These are phyloP conservation scores for Pseudocercospora eumusae DNA, from an alignment of 2,329 filamentous ascomycete species.

Conservation along the genomic window DNA sequence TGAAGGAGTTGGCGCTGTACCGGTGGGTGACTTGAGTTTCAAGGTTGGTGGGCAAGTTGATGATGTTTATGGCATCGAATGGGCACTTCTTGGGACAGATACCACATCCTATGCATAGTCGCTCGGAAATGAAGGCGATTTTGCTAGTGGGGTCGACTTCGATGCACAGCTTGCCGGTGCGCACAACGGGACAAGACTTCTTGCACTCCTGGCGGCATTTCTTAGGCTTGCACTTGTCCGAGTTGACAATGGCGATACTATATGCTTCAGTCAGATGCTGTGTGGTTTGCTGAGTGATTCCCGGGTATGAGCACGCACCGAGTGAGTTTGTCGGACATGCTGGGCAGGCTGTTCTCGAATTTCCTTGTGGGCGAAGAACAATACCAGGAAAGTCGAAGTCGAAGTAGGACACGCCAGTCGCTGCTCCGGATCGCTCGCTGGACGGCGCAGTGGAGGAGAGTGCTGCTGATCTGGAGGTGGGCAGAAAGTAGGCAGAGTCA, in stretches of 20 bases:
- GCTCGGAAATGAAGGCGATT: conserved; percentile 97
- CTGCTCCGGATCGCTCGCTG: not conserved
- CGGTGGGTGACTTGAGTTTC: conserved; percentile 97
- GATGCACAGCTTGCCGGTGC: conserved; percentile 95
- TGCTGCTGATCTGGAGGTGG: too few relatives aligned
- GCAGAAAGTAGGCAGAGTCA: conserved; percentile 4
- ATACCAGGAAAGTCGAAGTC: conserved; percentile 10
- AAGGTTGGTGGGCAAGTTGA: conserved; percentile 99
- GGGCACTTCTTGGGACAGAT: conserved; percentile 99
- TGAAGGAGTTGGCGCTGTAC: conserved; percentile 99
- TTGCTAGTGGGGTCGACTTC: conserved; percentile 86
- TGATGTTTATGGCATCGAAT: conserved; percentile 98
- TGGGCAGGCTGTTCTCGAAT: conserved; percentile 30
- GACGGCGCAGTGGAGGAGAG: not conserved
- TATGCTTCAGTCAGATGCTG: conserved; percentile 23
- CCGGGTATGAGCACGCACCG: conserved; percentile 62
- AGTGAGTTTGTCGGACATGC: conserved; percentile 85
- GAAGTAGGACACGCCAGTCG: not conserved
- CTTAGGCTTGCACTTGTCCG: conserved; percentile 73
- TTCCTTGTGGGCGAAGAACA: conserved; percentile 13
- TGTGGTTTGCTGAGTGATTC: not conserved
- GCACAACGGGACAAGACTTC: conserved; percentile 95
- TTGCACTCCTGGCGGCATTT: conserved; percentile 98
- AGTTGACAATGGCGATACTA: conserved; percentile 98
- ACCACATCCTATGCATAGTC: conserved; percentile 95